Evolutionary conservation across 2,329 filamentous ascomycete genomes (phyloP), one percentile per base, ranked within the genome.

Genomic region (Xylariaceae sp.): DNA sequence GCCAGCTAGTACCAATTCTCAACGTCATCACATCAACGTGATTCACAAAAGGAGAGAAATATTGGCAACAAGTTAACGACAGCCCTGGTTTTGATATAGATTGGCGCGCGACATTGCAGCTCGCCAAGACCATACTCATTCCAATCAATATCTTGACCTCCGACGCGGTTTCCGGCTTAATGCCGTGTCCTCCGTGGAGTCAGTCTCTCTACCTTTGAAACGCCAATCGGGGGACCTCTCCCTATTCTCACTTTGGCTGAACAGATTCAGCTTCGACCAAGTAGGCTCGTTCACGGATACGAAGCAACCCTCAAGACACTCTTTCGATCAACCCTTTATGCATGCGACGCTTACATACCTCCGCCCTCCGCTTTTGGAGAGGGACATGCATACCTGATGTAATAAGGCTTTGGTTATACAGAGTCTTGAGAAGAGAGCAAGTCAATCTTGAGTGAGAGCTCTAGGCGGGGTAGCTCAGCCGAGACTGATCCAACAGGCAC

Each of bases 151-250:
- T 61, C 34, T 60, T 56, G 39, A 55, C 57, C 19, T 50, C 53
- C 43, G 53, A 56, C 55, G 59, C 56, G 65, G 63, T 67, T 57
- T 62, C 65, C 64, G 64, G 60, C 62, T 67, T 65, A 67, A 67
- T 65, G 64, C 64, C 62, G 62, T 65, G 45, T 46, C 62, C 61
- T 53, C 58, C 61, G 58, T 63, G 49, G 57, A 41, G 14, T 26
- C 41, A n/a, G n/a, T 33, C 43, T 51, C 8, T 45, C 36, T 19
- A 36, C 29, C 34, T 37, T 24, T 29, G 3, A 17, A 28, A 29
- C 43, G 12, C 34, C 44, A 48, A 55, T 49, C 26, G 9, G 43
- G 46, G 21, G 16, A 44, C 16, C 26, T 39, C 45, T 36, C 21
- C 48, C 51, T 45, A 16, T 28, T 26, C 29, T 29, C 16, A 45